phyloP scores from a whole-genome alignment of 2,329 filamentous ascomycete species.

The Knufia petricola region DNA sequence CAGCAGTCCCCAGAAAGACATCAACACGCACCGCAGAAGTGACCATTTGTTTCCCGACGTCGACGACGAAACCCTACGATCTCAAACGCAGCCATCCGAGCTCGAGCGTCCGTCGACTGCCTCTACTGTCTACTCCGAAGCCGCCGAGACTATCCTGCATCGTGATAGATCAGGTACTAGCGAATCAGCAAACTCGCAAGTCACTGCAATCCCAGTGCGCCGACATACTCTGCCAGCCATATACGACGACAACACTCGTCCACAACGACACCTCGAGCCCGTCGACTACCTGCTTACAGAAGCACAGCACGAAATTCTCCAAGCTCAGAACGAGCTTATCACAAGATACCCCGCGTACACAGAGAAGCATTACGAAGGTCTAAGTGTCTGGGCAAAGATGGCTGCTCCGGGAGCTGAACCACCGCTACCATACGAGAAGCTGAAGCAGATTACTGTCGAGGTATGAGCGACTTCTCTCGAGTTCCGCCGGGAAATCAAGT shows the following conservation, averaged over 20 bases:
- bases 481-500: neutral
- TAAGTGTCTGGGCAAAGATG: constrained; percentile 16
- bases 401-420: constrained; percentile 30
- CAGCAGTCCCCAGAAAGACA: constrained; percentile 1
- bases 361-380: neutral
- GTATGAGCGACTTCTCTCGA: constrained; percentile 40
- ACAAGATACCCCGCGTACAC: neutral
- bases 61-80: constrained; percentile 6
- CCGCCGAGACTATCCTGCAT: neutral
- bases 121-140: constrained; percentile 1
- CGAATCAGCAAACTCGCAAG: neutral
- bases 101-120: neutral
- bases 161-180: neutral
- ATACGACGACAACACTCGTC: neutral
- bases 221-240: neutral
- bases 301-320: neutral
- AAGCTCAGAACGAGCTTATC: neutral
- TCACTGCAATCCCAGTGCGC: neutral
- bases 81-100: neutral
- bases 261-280: neutral
- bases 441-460: constrained; percentile 78
- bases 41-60: constrained; percentile 3
- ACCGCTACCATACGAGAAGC: constrained; percentile 66
- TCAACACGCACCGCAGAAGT: neutral
- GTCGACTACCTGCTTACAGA: neutral